Evolutionary conservation across 2,329 filamentous ascomycete species (phyloP), one percentile per base, ranked within the genome.

Genomic region (Blastomyces emzantsi): DNA sequence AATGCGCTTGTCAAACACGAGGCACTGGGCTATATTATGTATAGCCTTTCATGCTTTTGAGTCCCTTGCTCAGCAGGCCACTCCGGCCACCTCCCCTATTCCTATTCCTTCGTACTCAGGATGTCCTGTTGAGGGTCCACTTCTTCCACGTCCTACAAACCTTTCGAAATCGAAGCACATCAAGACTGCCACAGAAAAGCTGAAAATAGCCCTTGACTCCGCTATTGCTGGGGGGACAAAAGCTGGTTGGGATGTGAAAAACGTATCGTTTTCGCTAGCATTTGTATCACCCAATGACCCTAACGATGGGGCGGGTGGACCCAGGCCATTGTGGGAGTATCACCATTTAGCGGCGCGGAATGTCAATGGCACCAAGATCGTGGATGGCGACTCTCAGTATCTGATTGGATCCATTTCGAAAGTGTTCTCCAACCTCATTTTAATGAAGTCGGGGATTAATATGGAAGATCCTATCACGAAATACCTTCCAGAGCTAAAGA

Each of bases 331-430:
- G 7, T 80, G 77, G 77, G 75, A 79, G 62, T 78, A 77, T 58
- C 77, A 79, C 55, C 76, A 79, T 58, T 70, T 76, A 1, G 72
- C 73, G 3, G 62, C 69, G 1, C 67, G 61, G 4, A 79, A 77
- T 33, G 66, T 69, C 6, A 69, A 72, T n/a, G 76, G 76, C 25
- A 76, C 76, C 0, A 69, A 70, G 33, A 9, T 69, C 0, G 49
- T 77, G 0, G 65, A 73, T 25, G 69, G 72, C 0, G 68, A 77
- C 62, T 77, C 76, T 0, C 76, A 79, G 66, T 80, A 78, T 51
- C 69, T 79, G 3, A 73, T 80, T 41, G 78, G 76, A 0, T 79
- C 76, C 0, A 67, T 79, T 6, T 74, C 73, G 0, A 80, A 80
- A 22, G 70, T 77, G 0, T 67, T 80, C 33, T 74, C 78, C 0